Evolutionary conservation across 1,284 basidiomycete genomes (phyloP), one percentile per base, ranked within the genome.

Genomic region (Tranzscheliella williamsii): DNA sequence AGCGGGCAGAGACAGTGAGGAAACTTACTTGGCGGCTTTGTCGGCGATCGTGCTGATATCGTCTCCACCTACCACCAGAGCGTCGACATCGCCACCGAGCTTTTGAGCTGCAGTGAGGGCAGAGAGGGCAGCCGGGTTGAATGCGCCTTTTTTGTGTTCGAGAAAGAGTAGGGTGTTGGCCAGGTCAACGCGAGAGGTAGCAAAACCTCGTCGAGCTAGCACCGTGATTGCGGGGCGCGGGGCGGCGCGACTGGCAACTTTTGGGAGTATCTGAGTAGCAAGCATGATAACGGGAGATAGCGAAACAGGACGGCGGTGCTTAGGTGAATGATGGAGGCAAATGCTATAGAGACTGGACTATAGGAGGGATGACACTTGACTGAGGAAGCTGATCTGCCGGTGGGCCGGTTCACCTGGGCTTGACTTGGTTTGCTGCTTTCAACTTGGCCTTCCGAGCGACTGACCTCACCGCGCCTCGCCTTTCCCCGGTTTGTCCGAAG

Each of bases 31-130:
- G 82, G 88, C 88, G 15, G 85, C 90, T 70, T 86, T 84, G 57
- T 88, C 86, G 2, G 92, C 81, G 1, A 88, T 84, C 24, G 78
- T 76, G 49, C 85, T 82, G n/a, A 90, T 83, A 60, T 89, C 84
- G 58, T 87, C 83, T 21, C 82, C 83, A 17, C 91, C 91, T 12
- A 91, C 82, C 26, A 98, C 81, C 33, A 98, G 82, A n/a, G 88
- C 93, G 33, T 90, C 88, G 33, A 96, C 86, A 73, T 89, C 90
- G 36, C 90, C 90, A 18, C 81, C 81, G 11, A 98, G 83, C 68
- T 88, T 83, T 61, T 85, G 81, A 2, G 93, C 93, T 22, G 93
- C 93, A 1, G 90, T 90, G 62, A 97, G 80, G 27, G 94, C 93
- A 24, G 88, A 90, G 48, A 95, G 83, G n/a, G 89, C 88, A 8